Evolutionary conservation across 2,329 filamentous ascomycete genomes (phyloP), one percentile per base, ranked within the genome.

Genomic region (Didymella arachidicola): DNA sequence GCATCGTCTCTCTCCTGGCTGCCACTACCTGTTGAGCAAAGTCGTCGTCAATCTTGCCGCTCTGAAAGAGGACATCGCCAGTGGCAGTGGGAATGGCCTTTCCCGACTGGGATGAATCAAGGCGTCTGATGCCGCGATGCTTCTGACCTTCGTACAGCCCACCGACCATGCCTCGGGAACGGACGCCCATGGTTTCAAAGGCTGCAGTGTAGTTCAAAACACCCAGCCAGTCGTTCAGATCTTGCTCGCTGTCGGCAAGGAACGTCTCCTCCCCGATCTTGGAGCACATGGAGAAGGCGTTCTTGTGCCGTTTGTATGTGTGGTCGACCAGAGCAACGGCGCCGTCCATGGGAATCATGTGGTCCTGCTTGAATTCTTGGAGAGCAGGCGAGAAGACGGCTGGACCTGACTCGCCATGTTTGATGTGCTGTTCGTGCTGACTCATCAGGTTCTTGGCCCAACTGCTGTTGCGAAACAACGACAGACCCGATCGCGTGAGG

Each of bases 181-280:
- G 87, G 6, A 98, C 92, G 12, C 94, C 93, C 6, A 93, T 92
- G 0, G 93, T 96, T 66, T 92, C 87, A 76, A 98, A 98, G 0
- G 95, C 92, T 8, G 95, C 93, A 32, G 94, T 94, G 73, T 98
- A 98, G 75, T 99, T 99, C 60, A 99, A 85, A 71, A 97, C 95
- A 7, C 91, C 91, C 27, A 99, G 82, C 95, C 95, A 99, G 73
- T 99, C 95, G 70, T 97, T 96, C 84, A 96, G 88, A 69, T 99
- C 95, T 1, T 87, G 82, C 69, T 99, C 95, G 52, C 87, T 92
- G 68, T 97, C 93, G 5, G 95, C 94, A 18, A 98, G 81, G 36
- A 99, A 89, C 0, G 94, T 89, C 73, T 99, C 95, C 71, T 99
- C 94, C 0, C 92, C 91, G 64, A 66, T 68, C 52, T 95, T 91